Base-by-base conservation (phyloP, 2,329 filamentous ascomycete genomes). In the Knufia fluminis region DNA sequence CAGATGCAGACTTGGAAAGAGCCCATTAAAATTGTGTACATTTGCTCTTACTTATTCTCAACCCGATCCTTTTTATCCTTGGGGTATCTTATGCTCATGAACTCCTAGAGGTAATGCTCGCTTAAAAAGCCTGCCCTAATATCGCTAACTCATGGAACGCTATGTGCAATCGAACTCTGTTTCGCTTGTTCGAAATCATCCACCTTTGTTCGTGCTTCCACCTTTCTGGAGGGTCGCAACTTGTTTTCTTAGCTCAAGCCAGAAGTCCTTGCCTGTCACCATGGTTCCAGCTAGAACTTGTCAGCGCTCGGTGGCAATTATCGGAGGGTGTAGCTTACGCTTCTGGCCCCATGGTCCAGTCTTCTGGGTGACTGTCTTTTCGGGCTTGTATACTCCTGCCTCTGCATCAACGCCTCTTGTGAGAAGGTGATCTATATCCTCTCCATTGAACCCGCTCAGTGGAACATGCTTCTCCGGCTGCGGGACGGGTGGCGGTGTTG, bases 221-320 rank as follows among this genome's bases (percentile, higher is more conserved):
- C 52, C 50, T 51, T 69, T 64, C 35, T 66, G 69, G 35, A 71
- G 57, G 9, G 64, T 57, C 1, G 68, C 62, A 10, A 73, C 60
- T 54, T 74, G 71, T 57, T 71, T 73, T 35, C 71, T 68, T 24
- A 74, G 64, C 52, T 74, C 71, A 43, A 71, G 60, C 58, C 71
- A 73, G 60, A 74, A 73, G 52, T 73, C 71, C 58, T 70, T 73
- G 7, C 70, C 70, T 51, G 67, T 72, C 3, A 65, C 66, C 71
- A 73, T 73, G 1, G 64, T 63, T 51, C 72, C 72, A 31, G 70
- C 71, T 73, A 19, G 4, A 36, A 17, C 46, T 24, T 43, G 45
- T 59, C 45, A 57, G 48, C 19, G 20, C 28, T 31, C 31, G 17
- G 26, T 35, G 6, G 19, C 36, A 14, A 32, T 46, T 16, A 49